Conservation (phyloP, 805 yeast genomes). For the Pichia phayaonensis region DNA sequence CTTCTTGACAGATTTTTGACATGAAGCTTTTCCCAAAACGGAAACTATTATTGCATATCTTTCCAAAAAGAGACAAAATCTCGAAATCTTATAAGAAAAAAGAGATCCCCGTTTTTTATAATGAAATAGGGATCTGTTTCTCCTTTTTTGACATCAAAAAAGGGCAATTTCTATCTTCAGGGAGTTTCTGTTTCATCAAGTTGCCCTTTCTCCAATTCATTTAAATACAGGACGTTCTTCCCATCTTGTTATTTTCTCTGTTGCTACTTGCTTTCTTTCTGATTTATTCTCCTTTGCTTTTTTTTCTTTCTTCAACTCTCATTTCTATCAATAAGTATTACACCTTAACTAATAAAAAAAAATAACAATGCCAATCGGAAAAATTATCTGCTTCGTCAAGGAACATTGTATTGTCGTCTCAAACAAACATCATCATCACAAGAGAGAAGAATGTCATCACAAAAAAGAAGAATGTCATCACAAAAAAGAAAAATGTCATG, state of each 20-base stretch:
- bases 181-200: not conserved
- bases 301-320: not conserved
- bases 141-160: not conserved
- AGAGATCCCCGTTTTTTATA: too few relatives aligned
- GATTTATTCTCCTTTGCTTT: not conserved
- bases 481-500: too few relatives aligned
- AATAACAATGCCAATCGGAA: slow-evolving; percentile 28
- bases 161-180: not conserved
- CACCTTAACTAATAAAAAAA: not conserved
- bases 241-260: not conserved
- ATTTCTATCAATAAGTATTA: not conserved
- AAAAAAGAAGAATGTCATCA: too few relatives aligned
- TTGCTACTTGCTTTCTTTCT: not conserved
- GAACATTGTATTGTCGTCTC: slow-evolving; percentile 25
- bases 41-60: not conserved
- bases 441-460: slow-evolving; percentile 18
- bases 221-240: not conserved
- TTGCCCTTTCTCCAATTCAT: not conserved
- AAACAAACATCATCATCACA: too few relatives aligned
- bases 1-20: not conserved
- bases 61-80: not conserved
- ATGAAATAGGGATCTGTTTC: too few relatives aligned
- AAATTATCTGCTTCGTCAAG: slow-evolving; percentile 26
- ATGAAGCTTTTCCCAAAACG: not conserved
- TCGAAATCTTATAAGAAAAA: too few relatives aligned